Base-by-base conservation (phyloP, 176 grass and related monocot species). In the Hordeum marinum region DNA sequence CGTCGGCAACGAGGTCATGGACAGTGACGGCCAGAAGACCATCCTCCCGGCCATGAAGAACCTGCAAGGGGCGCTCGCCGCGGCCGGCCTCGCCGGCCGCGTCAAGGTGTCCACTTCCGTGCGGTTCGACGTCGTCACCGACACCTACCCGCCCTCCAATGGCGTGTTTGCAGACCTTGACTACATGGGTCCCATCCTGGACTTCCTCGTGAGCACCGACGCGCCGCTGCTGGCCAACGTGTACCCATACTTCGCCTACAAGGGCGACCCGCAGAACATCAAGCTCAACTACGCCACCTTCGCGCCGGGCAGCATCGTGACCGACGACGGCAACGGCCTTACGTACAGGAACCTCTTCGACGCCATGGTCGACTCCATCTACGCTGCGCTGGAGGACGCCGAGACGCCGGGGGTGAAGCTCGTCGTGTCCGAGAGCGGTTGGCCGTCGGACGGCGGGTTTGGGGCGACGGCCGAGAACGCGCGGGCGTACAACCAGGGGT, bases 201-300 rank as follows among this genome's bases (percentile, higher is more conserved):
- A 79, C 23, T 92, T 74, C 78, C 54, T 97, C 0, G 79, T 8
- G 4, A 34, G 31, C 31, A 32, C 31, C 31, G 31, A 32, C 3
- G 84, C 92, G 9, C 95, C 95, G 10, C 80, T 98, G 2, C 83
- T 98, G 23, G 82, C 87, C 20, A 98, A 98, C 83, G 80, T 95
- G 23, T 98, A 95, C 76, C 89, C 95, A 0, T 98, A 98, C 87
- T 90, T 98, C 85, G 81, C 82, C 10, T 93, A 93, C 78, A 81
- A 8, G 0, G 32, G 54, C n/a, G 58, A 78, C 54, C 29, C 11
- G 1, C n/a, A n/a, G n/a, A n/a, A n/a, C n/a, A n/a, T n/a, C n/a
- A n/a, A n/a, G n/a, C n/a, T n/a, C n/a, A n/a, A n/a, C n/a, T n/a
- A n/a, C n/a, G n/a, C n/a, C n/a, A n/a, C n/a, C n/a, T n/a, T n/a